phyloP scores from a whole-genome alignment of 441 rosid species.

The Viola pubescens region DNA sequence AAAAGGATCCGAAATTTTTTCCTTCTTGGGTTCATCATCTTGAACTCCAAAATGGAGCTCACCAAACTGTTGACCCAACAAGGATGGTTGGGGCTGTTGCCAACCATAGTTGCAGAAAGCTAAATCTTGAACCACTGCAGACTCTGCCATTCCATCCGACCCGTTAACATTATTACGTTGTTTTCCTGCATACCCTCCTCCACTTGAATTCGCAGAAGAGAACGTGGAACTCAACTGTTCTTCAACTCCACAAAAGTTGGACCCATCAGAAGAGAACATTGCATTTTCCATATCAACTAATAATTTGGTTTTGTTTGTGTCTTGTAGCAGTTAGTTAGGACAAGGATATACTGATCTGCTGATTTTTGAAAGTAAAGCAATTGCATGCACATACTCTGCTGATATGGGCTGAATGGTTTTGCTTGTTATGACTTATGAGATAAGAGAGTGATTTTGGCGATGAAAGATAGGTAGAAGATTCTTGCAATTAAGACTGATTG shows the following conservation, averaged over 20 bases:
- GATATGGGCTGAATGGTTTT: too few relatives aligned
- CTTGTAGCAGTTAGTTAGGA: too few relatives aligned
- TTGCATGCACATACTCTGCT: too few relatives aligned
- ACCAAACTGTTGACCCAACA: background rate
- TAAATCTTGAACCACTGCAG: background rate
- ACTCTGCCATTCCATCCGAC: background rate
- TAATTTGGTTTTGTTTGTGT: too few relatives aligned
- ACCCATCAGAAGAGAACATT: background rate
- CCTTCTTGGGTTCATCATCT: background rate
- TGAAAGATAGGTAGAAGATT: too few relatives aligned
- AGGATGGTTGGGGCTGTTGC: background rate
- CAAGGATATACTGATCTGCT: too few relatives aligned
- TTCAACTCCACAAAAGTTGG: background rate
- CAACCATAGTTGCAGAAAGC: too few relatives aligned
- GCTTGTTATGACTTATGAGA: too few relatives aligned
- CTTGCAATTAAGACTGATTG: too few relatives aligned
- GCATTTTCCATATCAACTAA: background rate
- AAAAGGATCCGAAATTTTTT: background rate
- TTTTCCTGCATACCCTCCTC: background rate
- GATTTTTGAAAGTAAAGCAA: too few relatives aligned
- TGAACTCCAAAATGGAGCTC: background rate
- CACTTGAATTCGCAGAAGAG: background rate
- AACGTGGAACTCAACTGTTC: background rate
- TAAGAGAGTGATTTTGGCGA: too few relatives aligned
- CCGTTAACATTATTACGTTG: too few relatives aligned